These are phyloP conservation scores for Carpediemonas membranifera DNA, from an alignment of 78 protist species.

Conservation along the genomic window DNA sequence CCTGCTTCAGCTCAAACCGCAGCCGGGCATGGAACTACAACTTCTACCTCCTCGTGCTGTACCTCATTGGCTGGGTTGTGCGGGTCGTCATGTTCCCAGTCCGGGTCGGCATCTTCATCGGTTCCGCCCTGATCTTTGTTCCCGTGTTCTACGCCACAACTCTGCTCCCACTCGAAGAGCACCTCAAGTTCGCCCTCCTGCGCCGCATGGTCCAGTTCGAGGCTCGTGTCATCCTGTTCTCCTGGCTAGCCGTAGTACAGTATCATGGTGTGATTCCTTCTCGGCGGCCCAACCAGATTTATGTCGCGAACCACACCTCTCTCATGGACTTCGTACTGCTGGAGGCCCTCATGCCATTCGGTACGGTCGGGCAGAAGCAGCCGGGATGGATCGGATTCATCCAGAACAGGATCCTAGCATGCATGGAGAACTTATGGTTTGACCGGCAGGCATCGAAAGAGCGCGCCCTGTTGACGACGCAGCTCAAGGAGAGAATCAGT, in stretches of 20 bases:
- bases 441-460: slow-evolving; percentile 35
- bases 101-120: neutral
- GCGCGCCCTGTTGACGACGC: neutral
- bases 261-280: slow-evolving; percentile 33
- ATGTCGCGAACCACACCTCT: slow-evolving; percentile 19
- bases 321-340: slow-evolving; percentile 30
- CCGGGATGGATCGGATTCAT: slow-evolving; percentile 38
- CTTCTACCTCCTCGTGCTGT: slow-evolving; percentile 37
- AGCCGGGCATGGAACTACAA: slow-evolving; percentile 59
- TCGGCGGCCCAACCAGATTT: slow-evolving; percentile 3
- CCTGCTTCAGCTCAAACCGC: no score
- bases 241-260: slow-evolving; percentile 49
- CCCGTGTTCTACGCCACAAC: no score
- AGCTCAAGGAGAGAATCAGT: neutral
- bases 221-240: slow-evolving; percentile 6
- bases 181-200: neutral
- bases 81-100: neutral
- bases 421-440: slow-evolving; percentile 69
- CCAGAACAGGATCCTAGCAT: slow-evolving; percentile 54
- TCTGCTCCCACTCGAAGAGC: no score
- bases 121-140: neutral
- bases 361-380: slow-evolving; percentile 62
- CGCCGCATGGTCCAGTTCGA: slow-evolving; percentile 3
- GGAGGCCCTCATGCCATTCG: slow-evolving; percentile 19
- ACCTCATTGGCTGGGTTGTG: no score